Base-by-base conservation (phyloP, 345 rosid species). In the Salix arbutifolia region DNA sequence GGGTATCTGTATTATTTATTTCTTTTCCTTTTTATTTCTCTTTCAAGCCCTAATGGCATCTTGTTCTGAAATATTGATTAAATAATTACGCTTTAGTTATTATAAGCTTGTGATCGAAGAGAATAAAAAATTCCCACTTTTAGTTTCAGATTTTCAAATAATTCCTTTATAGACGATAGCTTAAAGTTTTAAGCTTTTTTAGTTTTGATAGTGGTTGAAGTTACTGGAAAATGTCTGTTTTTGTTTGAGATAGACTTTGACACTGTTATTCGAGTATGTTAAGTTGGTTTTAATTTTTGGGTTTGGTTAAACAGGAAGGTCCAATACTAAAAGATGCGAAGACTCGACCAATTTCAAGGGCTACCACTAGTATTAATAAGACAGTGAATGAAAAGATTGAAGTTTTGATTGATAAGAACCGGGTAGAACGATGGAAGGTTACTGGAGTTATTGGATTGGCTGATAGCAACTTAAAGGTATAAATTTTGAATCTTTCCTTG, bases 361-460 rank as follows among this genome's bases (percentile, higher is more conserved):
- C 12, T 50, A 74, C 53, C 70, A 74, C 26, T 56, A 68, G 84
- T n/a, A 46, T 53, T 64, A 64, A 60, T 64, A 69, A 67, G 74
- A 60, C 2, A 71, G 58, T 69, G 8, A 68, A 84, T 17, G 81
- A 65, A 35, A 86, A 74, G 75, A 69, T 80, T 71, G 82, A 25
- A 21, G 79, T 81, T 71, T 50, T 66, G 30, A 67, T 89, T 40
- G 87, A 89, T 79, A 89, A 89, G 86, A 85, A 75, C 25, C 79
- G 88, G 10, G 69, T 81, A 78, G 89, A 82, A 69, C 82, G 92
- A 74, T 93, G 97, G 97, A 90, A 89, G 75, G 79, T 87, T 40
- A 95, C 97, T 12, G 94, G 97, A 76, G 90, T 93, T 26, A 65
- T 91, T 72, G 94, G 89, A 8, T 82, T 95, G 73, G 85, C 93